Conservation (phyloP, 768 basidiomycete species). For the Russula lepida region DNA sequence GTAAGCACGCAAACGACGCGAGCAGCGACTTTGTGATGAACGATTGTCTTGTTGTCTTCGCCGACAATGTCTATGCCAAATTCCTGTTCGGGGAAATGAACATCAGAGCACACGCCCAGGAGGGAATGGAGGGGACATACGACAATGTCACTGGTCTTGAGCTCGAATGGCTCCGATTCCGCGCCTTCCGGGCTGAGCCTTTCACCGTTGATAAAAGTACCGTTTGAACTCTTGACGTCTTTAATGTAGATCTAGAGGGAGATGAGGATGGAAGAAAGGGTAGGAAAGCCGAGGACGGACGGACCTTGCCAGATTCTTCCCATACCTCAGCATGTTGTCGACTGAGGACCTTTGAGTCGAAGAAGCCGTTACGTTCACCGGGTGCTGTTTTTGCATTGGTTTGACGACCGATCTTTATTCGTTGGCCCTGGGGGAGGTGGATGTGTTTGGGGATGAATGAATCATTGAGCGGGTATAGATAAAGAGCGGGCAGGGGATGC, state of each 20-base stretch:
- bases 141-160: conserved; percentile 93
- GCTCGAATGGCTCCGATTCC: conserved; percentile 87
- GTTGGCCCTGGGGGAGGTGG: conserved; percentile 55
- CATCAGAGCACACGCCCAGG: conserved; percentile 3
- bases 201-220: conserved; percentile 96
- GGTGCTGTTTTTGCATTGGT: conserved; percentile 94
- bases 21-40: conserved; percentile 98
- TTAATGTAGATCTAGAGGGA: conserved; percentile 82
- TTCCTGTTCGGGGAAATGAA: conserved; percentile 47
- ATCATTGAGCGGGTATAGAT: conserved; percentile 86
- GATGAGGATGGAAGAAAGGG: conserved; percentile 19
- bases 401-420: conserved; percentile 88
- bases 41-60: conserved; percentile 95
- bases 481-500: conserved; percentile 29
- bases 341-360: conserved; percentile 91
- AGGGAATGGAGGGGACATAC: conserved; percentile 41
- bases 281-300: conserved; percentile 20
- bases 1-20: conserved; percentile 84
- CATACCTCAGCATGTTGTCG: conserved; percentile 97
- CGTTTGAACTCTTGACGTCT: conserved; percentile 96
- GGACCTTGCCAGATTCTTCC: conserved; percentile 84
- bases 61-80: conserved; percentile 99
- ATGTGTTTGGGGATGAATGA: conserved; percentile 94
- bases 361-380: conserved; percentile 89
- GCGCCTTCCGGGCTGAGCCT: conserved; percentile 81